Conservation (phyloP, 2,329 filamentous ascomycete species). For the Lecanosticta acicola region DNA sequence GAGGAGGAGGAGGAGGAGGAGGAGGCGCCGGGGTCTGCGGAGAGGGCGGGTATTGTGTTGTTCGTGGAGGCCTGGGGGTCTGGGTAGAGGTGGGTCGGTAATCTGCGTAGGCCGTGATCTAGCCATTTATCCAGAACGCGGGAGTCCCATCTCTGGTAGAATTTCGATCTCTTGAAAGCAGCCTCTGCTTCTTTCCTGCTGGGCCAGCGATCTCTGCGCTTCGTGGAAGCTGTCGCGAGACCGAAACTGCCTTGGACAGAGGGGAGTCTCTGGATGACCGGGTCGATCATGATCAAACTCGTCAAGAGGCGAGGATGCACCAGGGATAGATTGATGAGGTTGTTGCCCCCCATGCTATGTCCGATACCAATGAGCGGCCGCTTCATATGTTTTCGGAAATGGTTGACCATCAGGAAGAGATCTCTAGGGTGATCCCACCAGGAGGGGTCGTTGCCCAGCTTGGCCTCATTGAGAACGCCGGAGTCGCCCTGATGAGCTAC, state of each 20-base stretch:
- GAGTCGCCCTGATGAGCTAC: constrained; percentile 79
- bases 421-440: constrained; percentile 86
- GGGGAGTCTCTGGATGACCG: constrained; percentile 59
- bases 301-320: constrained; percentile 76
- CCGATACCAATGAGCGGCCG: constrained; percentile 78
- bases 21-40: constrained; percentile 23
- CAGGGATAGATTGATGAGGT: constrained; percentile 65
- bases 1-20: too few relatives aligned
- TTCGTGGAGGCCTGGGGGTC: constrained; percentile 24
- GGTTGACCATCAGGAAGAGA: constrained; percentile 77
- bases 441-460: constrained; percentile 76
- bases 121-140: constrained; percentile 72
- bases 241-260: constrained; percentile 36
- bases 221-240: constrained; percentile 54
- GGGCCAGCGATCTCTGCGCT: constrained; percentile 76
- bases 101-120: constrained; percentile 26
- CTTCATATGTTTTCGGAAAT: constrained; percentile 71
- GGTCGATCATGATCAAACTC: constrained; percentile 73
- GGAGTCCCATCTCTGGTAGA: constrained; percentile 78
- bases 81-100: constrained; percentile 36
- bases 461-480: constrained; percentile 67
- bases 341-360: constrained; percentile 80
- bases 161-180: constrained; percentile 62
- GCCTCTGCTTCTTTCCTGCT: constrained; percentile 63
- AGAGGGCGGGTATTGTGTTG: constrained; percentile 23